A percentile compares a stretch with the other conserved stretches of the same genome.
Conservation (phyloP, 345 rosid species). For the Jatropha curcas region DNA sequence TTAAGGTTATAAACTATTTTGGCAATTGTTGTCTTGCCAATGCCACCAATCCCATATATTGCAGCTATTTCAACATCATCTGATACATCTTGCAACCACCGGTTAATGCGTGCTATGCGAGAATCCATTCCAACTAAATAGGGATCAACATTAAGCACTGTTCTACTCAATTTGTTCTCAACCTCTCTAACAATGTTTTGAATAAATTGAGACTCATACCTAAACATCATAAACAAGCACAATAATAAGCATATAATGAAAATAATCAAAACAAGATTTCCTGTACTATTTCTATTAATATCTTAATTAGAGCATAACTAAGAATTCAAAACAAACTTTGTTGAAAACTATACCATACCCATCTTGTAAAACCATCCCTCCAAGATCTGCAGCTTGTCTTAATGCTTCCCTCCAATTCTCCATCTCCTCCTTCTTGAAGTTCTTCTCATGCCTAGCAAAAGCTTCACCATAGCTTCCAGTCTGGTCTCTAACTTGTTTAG, state of each 20-base stretch:
- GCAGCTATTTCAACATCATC: slow-evolving; percentile 24
- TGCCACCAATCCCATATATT: slow-evolving; percentile 33
- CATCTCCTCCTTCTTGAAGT: not conserved
- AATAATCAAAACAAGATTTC: not conserved
- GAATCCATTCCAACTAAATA: slow-evolving; percentile 28
- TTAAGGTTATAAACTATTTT: slow-evolving; percentile 25
- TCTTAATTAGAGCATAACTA: not conserved
- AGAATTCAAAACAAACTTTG: not conserved
- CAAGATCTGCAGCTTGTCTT: slow-evolving; percentile 5
- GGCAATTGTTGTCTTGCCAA: slow-evolving; percentile 28
- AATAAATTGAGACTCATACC: slow-evolving; percentile 16
- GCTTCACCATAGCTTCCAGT: slow-evolving; percentile 1
- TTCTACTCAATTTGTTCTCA: slow-evolving; percentile 10
- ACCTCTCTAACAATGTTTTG: slow-evolving; percentile 10
- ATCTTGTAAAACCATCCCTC: slow-evolving; percentile 16
- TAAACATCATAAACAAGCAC: not conserved
- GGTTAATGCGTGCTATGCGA: slow-evolving; percentile 2
- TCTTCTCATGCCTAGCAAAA: slow-evolving; percentile 8
- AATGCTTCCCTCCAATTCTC: slow-evolving; percentile 18
- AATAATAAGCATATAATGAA: not conserved
- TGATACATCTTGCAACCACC: slow-evolving; percentile 28
- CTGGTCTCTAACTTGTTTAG: slow-evolving; percentile 1
- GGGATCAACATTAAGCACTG: slow-evolving; percentile 17
- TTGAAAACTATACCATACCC: slow-evolving; percentile 7
- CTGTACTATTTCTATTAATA: too few relatives aligned